A percentile compares a stretch with the other conserved stretches of the same genome.
phyloP scores from a whole-genome alignment of 164 flowering plant species.

The Stephania cephalantha region DNA sequence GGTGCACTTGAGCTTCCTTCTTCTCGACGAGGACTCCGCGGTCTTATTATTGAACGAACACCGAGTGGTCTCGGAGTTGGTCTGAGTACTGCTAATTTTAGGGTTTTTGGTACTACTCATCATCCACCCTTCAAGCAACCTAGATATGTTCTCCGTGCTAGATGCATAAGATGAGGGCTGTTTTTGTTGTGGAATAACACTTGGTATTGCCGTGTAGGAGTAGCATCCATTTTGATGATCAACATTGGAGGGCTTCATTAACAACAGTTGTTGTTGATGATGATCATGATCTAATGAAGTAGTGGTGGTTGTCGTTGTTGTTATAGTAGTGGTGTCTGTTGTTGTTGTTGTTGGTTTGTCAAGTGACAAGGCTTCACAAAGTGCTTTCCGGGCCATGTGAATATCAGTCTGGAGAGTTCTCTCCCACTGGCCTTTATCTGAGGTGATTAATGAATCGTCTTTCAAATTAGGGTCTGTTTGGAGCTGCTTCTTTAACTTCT shows the following conservation, averaged over 20 bases:
- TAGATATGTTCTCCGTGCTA: constrained; percentile 68
- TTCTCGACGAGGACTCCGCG: constrained; percentile 20
- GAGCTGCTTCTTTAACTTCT: constrained; percentile 15
- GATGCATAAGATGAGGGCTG: constrained; percentile 44
- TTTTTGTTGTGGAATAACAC: neutral
- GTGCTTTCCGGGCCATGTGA: constrained; percentile 70
- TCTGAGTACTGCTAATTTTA: neutral
- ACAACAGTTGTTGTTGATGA: neutral
- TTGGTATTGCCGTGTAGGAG: neutral
- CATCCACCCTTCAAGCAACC: constrained; percentile 61
- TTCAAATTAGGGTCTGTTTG: neutral
- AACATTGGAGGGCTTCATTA: neutral
- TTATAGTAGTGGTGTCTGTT: neutral
- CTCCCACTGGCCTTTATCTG: constrained; percentile 72
- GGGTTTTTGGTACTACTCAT: constrained; percentile 30
- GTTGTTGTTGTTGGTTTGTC: constrained; percentile 15
- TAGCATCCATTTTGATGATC: neutral
- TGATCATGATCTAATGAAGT: neutral
- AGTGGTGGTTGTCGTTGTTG: neutral
- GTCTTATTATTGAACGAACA: neutral
- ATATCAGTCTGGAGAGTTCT: constrained; percentile 90
- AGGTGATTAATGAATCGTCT: neutral
- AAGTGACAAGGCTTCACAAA: constrained; percentile 70
- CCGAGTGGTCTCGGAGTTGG: too few relatives aligned
- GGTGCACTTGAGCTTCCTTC: constrained; percentile 10